Conservation (phyloP, 2,329 filamentous ascomycete species). For the Hirsutella thompsonii region DNA sequence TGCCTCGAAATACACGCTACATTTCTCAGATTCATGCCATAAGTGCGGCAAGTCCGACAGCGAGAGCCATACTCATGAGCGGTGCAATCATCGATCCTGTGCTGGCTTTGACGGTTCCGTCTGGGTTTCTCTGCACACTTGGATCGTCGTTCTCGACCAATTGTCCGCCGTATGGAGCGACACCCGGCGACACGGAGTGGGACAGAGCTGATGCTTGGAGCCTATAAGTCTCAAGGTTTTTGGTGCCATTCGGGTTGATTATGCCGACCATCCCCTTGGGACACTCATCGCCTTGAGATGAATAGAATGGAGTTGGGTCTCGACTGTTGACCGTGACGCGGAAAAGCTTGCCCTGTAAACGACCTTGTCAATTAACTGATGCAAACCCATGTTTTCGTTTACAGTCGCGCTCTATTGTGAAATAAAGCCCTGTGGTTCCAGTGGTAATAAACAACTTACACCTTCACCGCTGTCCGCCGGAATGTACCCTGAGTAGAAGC, state of each 20-base stretch:
- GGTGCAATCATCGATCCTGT: background rate
- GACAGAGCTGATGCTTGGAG: conserved; percentile 14
- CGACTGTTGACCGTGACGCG: conserved; percentile 18
- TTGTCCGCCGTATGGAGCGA: conserved; percentile 15
- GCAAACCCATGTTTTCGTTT: too few relatives aligned
- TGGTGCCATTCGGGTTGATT: conserved; percentile 18
- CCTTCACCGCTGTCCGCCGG: conserved; percentile 13
- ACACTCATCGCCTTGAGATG: conserved; percentile 24
- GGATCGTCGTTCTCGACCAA: conserved; percentile 8
- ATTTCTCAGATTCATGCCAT: background rate
- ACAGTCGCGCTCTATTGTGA: too few relatives aligned
- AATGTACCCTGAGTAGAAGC: conserved; percentile 25
- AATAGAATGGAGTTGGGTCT: conserved; percentile 23
- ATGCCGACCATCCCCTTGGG: conserved; percentile 25
- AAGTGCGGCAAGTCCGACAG: background rate
- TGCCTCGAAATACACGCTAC: background rate
- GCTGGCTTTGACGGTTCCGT: background rate
- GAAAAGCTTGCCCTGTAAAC: conserved; percentile 19
- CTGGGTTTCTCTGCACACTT: background rate
- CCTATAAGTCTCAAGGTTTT: conserved; percentile 19
- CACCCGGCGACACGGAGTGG: conserved; percentile 14
- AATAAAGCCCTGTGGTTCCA: too few relatives aligned
- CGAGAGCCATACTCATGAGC: background rate
- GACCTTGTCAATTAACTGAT: too few relatives aligned
- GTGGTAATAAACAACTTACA: conserved; percentile 7